Conservation (phyloP, 2,329 filamentous ascomycete species). For the Scolecobasidium constrictum region DNA sequence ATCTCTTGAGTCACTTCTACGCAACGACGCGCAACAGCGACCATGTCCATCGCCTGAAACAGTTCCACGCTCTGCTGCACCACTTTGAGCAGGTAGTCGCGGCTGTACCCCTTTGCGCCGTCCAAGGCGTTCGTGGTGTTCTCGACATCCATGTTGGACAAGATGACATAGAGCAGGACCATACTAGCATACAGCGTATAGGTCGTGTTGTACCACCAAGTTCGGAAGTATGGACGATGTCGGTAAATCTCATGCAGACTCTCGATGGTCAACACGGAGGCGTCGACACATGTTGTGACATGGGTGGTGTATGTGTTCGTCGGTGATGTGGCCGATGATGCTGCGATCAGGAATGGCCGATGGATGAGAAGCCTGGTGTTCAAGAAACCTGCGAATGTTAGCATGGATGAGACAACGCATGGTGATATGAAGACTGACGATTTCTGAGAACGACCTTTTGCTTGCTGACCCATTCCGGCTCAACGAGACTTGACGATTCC, state of each 20-base stretch:
- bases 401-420: background rate
- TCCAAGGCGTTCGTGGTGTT: conserved; percentile 8
- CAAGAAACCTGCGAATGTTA: conserved; percentile 14
- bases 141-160: conserved; percentile 14
- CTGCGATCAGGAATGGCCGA: conserved; percentile 18
- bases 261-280: conserved; percentile 16
- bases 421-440: conserved; percentile 8
- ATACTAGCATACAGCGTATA: conserved; percentile 23
- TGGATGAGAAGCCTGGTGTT: conserved; percentile 21
- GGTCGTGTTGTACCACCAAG: conserved; percentile 25
- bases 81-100: conserved; percentile 16
- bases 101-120: too few relatives aligned
- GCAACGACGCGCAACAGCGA: conserved; percentile 21
- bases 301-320: conserved; percentile 12
- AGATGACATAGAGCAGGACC: conserved; percentile 21
- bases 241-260: conserved; percentile 16
- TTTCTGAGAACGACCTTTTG: conserved; percentile 21
- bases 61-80: conserved; percentile 22
- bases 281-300: conserved; percentile 18
- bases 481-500: conserved; percentile 10
- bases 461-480: conserved; percentile 21
- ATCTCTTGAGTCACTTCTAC: conserved; percentile 21
- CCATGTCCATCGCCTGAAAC: conserved; percentile 20
- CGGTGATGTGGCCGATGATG: conserved; percentile 10
- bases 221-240: conserved; percentile 21